Conservation (phyloP, 176 grass and related monocot species). For the Hordeum marinum region DNA sequence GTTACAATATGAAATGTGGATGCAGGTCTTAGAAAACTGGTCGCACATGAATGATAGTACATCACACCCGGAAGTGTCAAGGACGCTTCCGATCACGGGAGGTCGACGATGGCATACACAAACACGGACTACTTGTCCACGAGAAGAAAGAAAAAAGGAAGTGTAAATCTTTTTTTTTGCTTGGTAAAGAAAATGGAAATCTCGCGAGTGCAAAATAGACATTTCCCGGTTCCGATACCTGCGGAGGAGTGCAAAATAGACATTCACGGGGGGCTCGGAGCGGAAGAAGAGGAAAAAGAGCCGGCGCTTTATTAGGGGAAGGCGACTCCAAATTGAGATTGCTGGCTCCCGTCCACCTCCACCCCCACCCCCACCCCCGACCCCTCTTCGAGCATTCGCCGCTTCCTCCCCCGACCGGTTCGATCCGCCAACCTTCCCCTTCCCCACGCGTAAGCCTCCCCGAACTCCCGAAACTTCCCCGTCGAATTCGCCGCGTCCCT, state of each 20-base stretch:
- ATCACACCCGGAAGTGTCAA: not conserved
- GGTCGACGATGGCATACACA: not conserved
- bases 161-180: too few relatives aligned
- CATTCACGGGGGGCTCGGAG: not conserved
- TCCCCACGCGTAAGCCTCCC: not conserved
- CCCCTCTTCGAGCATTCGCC: not conserved
- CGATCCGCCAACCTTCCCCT: not conserved
- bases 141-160: too few relatives aligned
- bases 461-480: too few relatives aligned
- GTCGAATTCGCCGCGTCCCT: not conserved
- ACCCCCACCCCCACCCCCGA: not conserved
- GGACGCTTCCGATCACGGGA: not conserved
- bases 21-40: not conserved
- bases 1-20: not conserved
- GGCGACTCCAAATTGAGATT: not conserved
- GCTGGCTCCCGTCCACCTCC: not conserved
- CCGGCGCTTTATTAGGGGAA: slow-evolving; percentile 12
- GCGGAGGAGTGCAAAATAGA: not conserved
- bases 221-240: not conserved
- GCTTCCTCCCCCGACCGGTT: too few relatives aligned
- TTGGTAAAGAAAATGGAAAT: too few relatives aligned
- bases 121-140: too few relatives aligned
- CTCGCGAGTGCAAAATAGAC: too few relatives aligned
- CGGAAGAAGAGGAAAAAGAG: not conserved
- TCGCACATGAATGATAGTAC: too few relatives aligned